These are phyloP conservation scores for Colletotrichum neosansevieriae DNA, from an alignment of 2,329 filamentous ascomycete genomes.

Conservation along the genomic window DNA sequence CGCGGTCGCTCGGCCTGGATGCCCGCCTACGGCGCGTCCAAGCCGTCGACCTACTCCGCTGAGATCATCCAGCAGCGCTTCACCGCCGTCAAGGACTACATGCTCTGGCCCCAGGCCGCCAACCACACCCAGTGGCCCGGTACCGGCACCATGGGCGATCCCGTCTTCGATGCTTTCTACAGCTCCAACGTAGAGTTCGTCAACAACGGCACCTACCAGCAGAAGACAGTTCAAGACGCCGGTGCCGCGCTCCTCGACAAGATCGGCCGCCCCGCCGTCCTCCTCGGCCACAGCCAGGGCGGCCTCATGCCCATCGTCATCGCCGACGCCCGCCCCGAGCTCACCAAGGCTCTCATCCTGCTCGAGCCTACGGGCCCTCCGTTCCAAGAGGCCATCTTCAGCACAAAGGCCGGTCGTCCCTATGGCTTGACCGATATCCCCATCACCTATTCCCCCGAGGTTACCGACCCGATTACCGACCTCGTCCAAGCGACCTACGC, in stretches of 20 bases:
- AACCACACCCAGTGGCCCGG: constrained; percentile 59
- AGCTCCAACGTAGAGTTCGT: constrained; percentile 54
- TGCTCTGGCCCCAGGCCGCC: constrained; percentile 54
- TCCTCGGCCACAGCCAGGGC: constrained; percentile 61
- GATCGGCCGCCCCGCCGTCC: constrained; percentile 55
- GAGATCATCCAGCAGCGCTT: constrained; percentile 53
- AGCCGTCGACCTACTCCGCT: constrained; percentile 46
- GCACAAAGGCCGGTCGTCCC: constrained; percentile 48
- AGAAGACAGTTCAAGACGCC: constrained; percentile 52
- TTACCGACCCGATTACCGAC: constrained; percentile 51
- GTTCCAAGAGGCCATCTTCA: constrained; percentile 57
- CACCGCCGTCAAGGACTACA: constrained; percentile 50
- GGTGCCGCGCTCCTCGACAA: constrained; percentile 57
- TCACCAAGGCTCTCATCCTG: constrained; percentile 56
- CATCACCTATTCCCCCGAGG: constrained; percentile 59
- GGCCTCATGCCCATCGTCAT: constrained; percentile 56
- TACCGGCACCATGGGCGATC: constrained; percentile 53
- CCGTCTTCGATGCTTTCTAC: constrained; percentile 57
- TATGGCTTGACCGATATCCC: constrained; percentile 64
- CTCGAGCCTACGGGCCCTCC: constrained; percentile 62
- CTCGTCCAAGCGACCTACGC: constrained; percentile 48
- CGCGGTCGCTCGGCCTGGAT: constrained; percentile 59
- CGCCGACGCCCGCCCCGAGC: constrained; percentile 55
- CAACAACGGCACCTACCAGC: constrained; percentile 49
- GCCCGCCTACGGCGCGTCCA: constrained; percentile 46